These are phyloP conservation scores for Pseudogymnoascus sp. DNA, from an alignment of 2,329 filamentous ascomycete genomes.

Conservation along the genomic window DNA sequence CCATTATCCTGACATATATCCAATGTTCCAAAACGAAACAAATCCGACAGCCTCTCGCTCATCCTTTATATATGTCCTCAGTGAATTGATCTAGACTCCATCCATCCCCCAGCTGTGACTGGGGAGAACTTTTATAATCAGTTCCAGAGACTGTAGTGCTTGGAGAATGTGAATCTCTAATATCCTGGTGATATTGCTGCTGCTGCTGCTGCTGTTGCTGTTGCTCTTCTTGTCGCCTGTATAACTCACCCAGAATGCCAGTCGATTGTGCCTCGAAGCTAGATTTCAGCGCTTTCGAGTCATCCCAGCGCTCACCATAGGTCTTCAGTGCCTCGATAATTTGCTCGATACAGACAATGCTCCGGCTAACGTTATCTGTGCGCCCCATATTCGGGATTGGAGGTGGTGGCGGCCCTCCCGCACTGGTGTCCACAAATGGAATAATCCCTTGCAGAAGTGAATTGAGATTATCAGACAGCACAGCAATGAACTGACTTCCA, in stretches of 20 bases:
- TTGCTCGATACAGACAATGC: conserved; percentile 47
- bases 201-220: neutral
- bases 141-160: neutral
- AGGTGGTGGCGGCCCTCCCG: conserved; percentile 44
- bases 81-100: neutral
- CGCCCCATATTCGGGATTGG: conserved; percentile 34
- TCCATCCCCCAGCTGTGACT: neutral
- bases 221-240: neutral
- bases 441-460: conserved; percentile 41
- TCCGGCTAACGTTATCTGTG: conserved; percentile 48
- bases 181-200: conserved; percentile 5
- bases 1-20: neutral
- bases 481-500: conserved; percentile 55
- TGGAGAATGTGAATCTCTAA: neutral
- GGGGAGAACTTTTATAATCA: conserved; percentile 1
- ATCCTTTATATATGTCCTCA: conserved; percentile 2
- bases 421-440: conserved; percentile 23
- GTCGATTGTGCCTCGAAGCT: conserved; percentile 39
- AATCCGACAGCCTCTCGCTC: neutral
- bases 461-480: conserved; percentile 51
- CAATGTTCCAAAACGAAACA: too few species aligned
- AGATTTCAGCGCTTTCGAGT: conserved; percentile 45
- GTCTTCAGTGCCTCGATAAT: conserved; percentile 46
- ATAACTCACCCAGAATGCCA: neutral
- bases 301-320: conserved; percentile 55